phyloP scores from a whole-genome alignment of 768 basidiomycete genomes.

The Pholiota conissans region DNA sequence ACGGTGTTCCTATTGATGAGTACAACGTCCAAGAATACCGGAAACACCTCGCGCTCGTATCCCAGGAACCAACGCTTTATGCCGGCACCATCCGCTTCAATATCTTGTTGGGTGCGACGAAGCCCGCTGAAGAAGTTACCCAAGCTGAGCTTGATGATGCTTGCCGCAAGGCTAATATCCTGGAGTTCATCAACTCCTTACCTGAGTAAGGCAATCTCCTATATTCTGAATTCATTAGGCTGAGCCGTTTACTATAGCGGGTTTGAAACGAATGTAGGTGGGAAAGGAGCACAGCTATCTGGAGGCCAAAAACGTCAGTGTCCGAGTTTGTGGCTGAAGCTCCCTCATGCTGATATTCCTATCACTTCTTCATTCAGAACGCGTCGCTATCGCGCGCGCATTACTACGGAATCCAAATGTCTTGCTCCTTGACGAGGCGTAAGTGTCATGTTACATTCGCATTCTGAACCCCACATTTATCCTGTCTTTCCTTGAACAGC shows the following conservation, averaged over 20 bases:
- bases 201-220: constrained; percentile 62
- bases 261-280: constrained; percentile 90
- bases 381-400: constrained; percentile 86
- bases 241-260: constrained; percentile 46
- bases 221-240: neutral
- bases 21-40: constrained; percentile 87
- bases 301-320: constrained; percentile 92
- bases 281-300: constrained; percentile 86
- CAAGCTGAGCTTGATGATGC: constrained; percentile 84
- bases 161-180: constrained; percentile 87
- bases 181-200: constrained; percentile 84
- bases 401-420: constrained; percentile 88
- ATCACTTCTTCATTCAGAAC: constrained; percentile 36
- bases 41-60: constrained; percentile 85
- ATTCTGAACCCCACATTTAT: constrained; percentile 8
- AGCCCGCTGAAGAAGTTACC: constrained; percentile 75
- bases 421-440: constrained; percentile 73
- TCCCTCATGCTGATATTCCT: neutral
- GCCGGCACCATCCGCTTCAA: constrained; percentile 91
- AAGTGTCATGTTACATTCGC: constrained; percentile 18
- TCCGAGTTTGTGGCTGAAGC: constrained; percentile 23
- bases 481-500: constrained; percentile 37
- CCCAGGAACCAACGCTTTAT: constrained; percentile 90
- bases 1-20: constrained; percentile 71
- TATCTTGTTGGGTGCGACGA: constrained; percentile 81